These are phyloP conservation scores for Filobasidium floriforme DNA, from an alignment of 768 basidiomycete species.

Conservation along the genomic window DNA sequence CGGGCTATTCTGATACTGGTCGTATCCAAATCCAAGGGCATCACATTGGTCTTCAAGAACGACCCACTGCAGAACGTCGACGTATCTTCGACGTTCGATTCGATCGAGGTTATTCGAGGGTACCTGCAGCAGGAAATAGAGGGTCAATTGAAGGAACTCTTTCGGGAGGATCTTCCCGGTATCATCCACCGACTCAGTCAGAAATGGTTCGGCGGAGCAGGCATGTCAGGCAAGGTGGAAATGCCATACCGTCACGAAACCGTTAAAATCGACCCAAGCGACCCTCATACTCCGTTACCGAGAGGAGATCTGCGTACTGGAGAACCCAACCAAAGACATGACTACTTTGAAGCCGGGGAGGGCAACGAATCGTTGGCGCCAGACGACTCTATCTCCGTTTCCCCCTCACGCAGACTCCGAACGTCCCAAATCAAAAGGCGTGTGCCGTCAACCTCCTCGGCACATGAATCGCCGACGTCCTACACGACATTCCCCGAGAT, in stretches of 20 bases:
- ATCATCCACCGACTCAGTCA: slow-evolving; percentile 95
- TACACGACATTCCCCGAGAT: slow-evolving; percentile 56
- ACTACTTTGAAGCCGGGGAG: slow-evolving; percentile 30
- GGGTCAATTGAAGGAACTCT: slow-evolving; percentile 94
- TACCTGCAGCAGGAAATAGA: slow-evolving; percentile 98
- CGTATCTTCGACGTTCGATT: slow-evolving; percentile 95
- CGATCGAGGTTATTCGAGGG: slow-evolving; percentile 92
- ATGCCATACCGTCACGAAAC: slow-evolving; percentile 67
- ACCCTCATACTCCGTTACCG: slow-evolving; percentile 16
- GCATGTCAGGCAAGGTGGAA: slow-evolving; percentile 63
- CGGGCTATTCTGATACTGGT: slow-evolving; percentile 95
- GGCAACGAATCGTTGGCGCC: slow-evolving; percentile 25
- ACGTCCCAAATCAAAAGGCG: slow-evolving; percentile 12
- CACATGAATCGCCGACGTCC: slow-evolving; percentile 39
- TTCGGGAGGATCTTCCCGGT: slow-evolving; percentile 88
- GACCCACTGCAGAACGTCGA: slow-evolving; percentile 97
- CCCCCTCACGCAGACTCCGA: slow-evolving; percentile 30
- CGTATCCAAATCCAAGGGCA: slow-evolving; percentile 93
- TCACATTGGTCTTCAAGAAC: slow-evolving; percentile 98
- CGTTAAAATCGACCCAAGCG: slow-evolving; percentile 17
- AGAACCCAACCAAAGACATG: slow-evolving; percentile 17
- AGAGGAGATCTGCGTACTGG: background rate
- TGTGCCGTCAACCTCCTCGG: slow-evolving; percentile 8
- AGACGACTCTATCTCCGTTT: slow-evolving; percentile 25
- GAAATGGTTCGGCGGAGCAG: slow-evolving; percentile 63